Evolutionary conservation across 495 filamentous ascomycete genomes (phyloP).

Genomic region (Neurospora sp.): DNA sequence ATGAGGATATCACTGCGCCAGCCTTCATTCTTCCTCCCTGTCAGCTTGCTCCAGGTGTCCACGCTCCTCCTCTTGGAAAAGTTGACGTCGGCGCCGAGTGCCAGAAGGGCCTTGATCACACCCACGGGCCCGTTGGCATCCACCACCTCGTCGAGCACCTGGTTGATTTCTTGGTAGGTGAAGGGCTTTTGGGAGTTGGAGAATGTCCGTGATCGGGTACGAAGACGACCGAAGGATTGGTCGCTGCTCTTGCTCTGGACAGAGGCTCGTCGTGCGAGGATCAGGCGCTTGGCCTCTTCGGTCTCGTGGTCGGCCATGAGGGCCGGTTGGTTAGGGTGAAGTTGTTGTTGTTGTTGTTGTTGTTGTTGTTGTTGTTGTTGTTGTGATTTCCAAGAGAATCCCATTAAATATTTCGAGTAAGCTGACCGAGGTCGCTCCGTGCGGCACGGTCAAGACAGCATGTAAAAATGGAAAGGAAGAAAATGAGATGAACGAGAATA

Average conservation of each 20-base stretch:
- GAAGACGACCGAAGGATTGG: slow-evolving; percentile 10
- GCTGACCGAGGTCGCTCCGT: background rate
- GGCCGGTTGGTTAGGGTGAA: background rate
- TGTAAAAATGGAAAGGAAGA: background rate
- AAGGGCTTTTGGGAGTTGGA: slow-evolving; percentile 6
- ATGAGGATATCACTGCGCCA: slow-evolving; percentile 18
- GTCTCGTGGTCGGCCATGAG: slow-evolving; percentile 10
- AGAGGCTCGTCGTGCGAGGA: slow-evolving; percentile 13
- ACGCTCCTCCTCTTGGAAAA: slow-evolving; percentile 14
- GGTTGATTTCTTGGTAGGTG: slow-evolving; percentile 20
- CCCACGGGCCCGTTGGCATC: slow-evolving; percentile 17
- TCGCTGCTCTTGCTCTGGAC: slow-evolving; percentile 7
- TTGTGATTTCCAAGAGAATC: background rate
- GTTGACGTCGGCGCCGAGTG: slow-evolving; percentile 24
- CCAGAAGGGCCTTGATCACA: slow-evolving; percentile 17
- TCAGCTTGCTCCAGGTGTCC: slow-evolving; percentile 13
- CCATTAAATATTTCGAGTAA: background rate
- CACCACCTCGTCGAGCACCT: slow-evolving; percentile 17
- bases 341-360: background rate
- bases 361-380: background rate
- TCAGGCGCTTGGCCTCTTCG: slow-evolving; percentile 17
- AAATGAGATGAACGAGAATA: background rate
- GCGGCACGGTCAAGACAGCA: background rate
- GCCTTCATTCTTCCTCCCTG: slow-evolving; percentile 5
- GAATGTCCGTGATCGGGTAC: background rate